These are phyloP conservation scores for Colletotrichum chrysophilum DNA, from an alignment of 2,329 filamentous ascomycete species.

Conservation along the genomic window DNA sequence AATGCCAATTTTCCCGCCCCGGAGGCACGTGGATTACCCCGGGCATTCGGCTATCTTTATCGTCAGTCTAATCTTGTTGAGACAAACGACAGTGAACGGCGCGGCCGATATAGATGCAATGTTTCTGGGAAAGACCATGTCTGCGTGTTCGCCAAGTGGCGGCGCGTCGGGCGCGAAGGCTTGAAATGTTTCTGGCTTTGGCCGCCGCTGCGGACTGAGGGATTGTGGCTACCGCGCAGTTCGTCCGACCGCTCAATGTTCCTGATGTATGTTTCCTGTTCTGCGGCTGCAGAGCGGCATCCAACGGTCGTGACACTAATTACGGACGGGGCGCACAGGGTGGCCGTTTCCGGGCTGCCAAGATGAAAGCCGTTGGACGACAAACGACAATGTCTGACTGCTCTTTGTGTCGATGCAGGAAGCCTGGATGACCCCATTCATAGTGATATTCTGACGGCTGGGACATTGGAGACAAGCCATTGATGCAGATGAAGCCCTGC, in stretches of 20 bases:
- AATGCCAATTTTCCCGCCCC: conserved; percentile 3
- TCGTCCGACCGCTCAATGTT: neutral
- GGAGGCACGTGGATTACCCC: conserved; percentile 18
- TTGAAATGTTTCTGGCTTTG: neutral
- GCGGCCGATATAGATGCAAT: neutral
- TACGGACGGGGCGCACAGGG: neutral
- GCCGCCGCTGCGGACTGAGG: neutral
- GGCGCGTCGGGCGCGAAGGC: neutral
- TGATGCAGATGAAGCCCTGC: neutral
- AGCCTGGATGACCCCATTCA: neutral
- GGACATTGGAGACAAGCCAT: neutral
- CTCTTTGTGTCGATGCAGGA: neutral
- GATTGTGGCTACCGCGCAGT: neutral
- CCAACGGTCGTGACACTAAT: neutral
- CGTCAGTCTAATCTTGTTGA: conserved; percentile 8
- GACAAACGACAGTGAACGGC: conserved; percentile 7
- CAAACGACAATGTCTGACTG: neutral
- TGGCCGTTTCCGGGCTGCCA: neutral
- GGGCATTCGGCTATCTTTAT: conserved; percentile 20
- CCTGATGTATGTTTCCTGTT: neutral
- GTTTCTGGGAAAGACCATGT: neutral
- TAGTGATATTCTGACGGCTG: neutral
- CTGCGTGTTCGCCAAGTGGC: neutral
- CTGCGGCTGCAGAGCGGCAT: neutral
- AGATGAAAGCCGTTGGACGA: conserved; percentile 1